Evolutionary conservation across 1,284 basidiomycete species (phyloP), one percentile per base, ranked within the genome.

Genomic region (Schizopora paradoxa): DNA sequence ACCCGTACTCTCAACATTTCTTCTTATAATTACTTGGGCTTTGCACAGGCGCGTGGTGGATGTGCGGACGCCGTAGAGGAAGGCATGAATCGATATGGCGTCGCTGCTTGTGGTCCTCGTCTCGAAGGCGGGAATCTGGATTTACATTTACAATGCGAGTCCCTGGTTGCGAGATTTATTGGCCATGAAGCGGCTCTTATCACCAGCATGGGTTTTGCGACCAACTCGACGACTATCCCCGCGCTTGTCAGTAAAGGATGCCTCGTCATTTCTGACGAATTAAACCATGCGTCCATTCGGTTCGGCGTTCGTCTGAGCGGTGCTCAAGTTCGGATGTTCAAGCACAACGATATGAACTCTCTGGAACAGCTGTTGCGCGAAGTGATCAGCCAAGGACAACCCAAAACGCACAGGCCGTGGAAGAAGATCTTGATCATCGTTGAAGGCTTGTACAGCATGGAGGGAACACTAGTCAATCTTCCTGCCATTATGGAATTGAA

Each of bases 11-110:
- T 99, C 58, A 99, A 99, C 66, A 86, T 98, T 56, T 95, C 92
- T 6, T 97, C 93, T 4, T 99, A 99, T 75, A 99, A 99, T 70
- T 99, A 99, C 63, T 90, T 99, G 57, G 95, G 96, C 4, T 99
- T 99, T 60, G 95, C 95, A 1, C 92, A 97, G 64, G 90, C 87
- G 21, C 79, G 82, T 11, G 95, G 96, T 22, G 89, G 88, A 7
- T 97, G 93, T 59, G 89, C 95, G 2, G 94, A 98, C 59, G 89
- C 88, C 0, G 93, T 93, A 13, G 91, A 94, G 60, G 84, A 87
- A 54, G 68, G 73, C 8, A 78, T 96, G 58, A 73, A 71, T 48
- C 78, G 81, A 5, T 93, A 91, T 59, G 93, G 94, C 32, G 69
- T 96, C 27, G 80, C 83, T 10, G 73, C 83, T 0, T 84, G 82